Percentiles rank a stretch among this genome's conserved stretches.
These are phyloP conservation scores for Incumbomyces delicatus DNA, from an alignment of 2,329 filamentous ascomycete species.

Conservation along the genomic window DNA sequence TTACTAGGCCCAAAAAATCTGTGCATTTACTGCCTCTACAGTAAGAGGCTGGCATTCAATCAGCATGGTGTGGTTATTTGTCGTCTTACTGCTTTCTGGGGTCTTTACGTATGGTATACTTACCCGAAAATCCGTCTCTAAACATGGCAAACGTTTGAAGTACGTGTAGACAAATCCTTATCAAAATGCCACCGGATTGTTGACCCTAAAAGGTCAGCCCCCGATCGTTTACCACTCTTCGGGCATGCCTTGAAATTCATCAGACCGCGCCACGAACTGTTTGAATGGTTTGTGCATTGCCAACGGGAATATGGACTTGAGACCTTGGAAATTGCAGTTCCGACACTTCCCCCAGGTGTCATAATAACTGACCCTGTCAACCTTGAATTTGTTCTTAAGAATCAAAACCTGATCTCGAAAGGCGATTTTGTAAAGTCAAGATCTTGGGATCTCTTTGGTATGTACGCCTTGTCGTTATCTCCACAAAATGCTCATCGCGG, in stretches of 20 bases:
- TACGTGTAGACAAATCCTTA: conserved; percentile 12
- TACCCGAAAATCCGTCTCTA: background rate
- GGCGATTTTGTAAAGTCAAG: conserved; percentile 52
- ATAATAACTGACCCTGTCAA: conserved; percentile 54
- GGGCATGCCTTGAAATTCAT: conserved; percentile 56
- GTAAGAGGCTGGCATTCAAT: no score
- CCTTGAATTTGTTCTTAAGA: conserved; percentile 53
- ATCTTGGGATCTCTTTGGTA: conserved; percentile 54
- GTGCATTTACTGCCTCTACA: no score
- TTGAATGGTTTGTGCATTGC: conserved; percentile 53
- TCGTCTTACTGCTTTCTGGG: background rate
- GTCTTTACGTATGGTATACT: background rate
- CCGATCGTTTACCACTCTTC: conserved; percentile 37
- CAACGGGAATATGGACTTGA: conserved; percentile 48
- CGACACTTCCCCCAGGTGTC: conserved; percentile 52
- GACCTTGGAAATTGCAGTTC: conserved; percentile 54
- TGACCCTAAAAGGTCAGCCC: conserved; percentile 9
- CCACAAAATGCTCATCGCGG: background rate
- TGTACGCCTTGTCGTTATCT: conserved; percentile 8
- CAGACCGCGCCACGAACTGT: conserved; percentile 49
- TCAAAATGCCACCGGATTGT: conserved; percentile 1
- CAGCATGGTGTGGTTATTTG: background rate
- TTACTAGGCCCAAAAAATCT: no score
- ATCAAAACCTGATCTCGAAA: conserved; percentile 52
- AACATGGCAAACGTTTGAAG: conserved; percentile 4